Evolutionary conservation across 1,284 basidiomycete species (phyloP), one percentile per base, ranked within the genome.

Genomic region (Gomphus bonarii): DNA sequence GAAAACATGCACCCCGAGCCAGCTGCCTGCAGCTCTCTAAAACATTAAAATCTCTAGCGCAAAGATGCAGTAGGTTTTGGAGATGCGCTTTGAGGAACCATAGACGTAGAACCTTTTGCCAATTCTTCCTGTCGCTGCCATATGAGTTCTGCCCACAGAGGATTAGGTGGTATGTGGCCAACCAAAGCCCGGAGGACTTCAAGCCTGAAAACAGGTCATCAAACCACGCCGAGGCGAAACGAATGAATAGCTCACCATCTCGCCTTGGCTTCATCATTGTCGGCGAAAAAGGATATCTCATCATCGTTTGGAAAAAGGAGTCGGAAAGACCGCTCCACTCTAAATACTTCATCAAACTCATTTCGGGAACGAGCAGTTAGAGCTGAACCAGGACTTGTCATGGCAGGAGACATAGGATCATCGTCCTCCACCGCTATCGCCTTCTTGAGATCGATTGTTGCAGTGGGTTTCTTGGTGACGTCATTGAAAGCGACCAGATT

Each of bases 401-500:
- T 66, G 50, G 70, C 69, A 2, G 68, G 68, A 33, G 75, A 75
- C 33, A 74, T 69, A 58, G 81, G 79, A 63, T 85, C 80, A 52
- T 88, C 80, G 65, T 97, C 92, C 61, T 88, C 82, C 3, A 97
- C 77, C 0, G 77, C 73, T 5, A 84, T 73, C 5, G 91, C 92
- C 68, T 92, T 88, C 68, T 88, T 86, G 18, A 99, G 75, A 68
- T 97, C 91, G 62, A 98, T 97, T 33, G 88, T 92, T 20, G 91
- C 83, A 1, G 85, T 95, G 1, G 91, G 85, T 64, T 85, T 89
- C 74, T 89, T 93, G 25, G 95, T 98, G 3, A 98, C 85, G 65
- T 97, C 92, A 65, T 91, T 95, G 74, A 89, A 95, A 1, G 95
- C 93, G 49, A 98, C 80, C 48, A 98, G 75, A 63, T 82, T 88